Evolutionary conservation across 2,329 filamentous ascomycete species (phyloP), one percentile per base, ranked within the genome.

Genomic region (Fusarium illudens): DNA sequence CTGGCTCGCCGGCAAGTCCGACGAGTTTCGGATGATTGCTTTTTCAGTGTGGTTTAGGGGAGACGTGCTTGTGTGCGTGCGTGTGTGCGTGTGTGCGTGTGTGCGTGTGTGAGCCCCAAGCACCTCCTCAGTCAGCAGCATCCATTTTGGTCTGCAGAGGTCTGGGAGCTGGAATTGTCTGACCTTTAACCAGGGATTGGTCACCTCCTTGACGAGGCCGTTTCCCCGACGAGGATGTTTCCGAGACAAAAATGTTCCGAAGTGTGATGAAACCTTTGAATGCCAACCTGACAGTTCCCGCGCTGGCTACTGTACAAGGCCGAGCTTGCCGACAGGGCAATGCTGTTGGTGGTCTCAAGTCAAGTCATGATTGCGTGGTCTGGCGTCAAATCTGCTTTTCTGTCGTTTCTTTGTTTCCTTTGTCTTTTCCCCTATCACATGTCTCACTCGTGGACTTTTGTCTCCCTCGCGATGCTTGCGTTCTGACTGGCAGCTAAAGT

Each of bases 1-100:
- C 39, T 37, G 46, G 57, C 20, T 56, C 54, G 44, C 42, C 33
- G 57, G 60, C 42, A 33, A 32, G 50, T 60, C 67, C 63, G 67
- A 70, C 30, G 51, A 64, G 44, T 53, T 70, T 70, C 63, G 67
- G 67, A 52, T 67, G 30, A 20, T 59, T 59, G 52, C 62, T 33
- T 30, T 62, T 63, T 20, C 15, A 8, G 11, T 42, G 12, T 37
- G 13, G 25, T 29, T 51, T 20, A 8, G 20, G 33, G 52, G 22
- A 42, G 52, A 33, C 13, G 39, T 37, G 34, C 22, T 29, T 49
- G 25, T 36, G 49, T 17, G 39, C 29, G 7, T 9, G 29, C 29
- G n/a, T n/a, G n/a, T 32, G 29, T 32, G 29, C 15, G 25, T 22
- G 42, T 30, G 7, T 9, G 29, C 29, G n/a, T n/a, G n/a, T 32